A percentile compares a stretch with the other conserved stretches of the same genome.
These are phyloP conservation scores for Mortierella polycephala DNA, from an alignment of 371 early-diverging fungal species.

Conservation along the genomic window DNA sequence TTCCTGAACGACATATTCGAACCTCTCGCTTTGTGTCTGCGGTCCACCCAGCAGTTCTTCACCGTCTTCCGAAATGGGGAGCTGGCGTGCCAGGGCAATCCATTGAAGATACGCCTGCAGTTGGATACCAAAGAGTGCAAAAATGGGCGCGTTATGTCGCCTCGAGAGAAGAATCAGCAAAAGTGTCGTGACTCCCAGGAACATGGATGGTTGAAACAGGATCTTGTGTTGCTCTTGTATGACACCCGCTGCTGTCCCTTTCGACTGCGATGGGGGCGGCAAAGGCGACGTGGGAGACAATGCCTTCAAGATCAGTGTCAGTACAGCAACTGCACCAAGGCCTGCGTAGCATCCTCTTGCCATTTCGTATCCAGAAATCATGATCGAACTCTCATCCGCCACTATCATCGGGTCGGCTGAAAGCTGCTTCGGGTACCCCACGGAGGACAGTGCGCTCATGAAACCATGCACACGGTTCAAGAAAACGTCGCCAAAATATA, in stretches of 20 bases:
- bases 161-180: constrained; percentile 69
- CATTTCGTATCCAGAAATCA: constrained; percentile 38
- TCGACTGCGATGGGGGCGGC: background rate
- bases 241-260: background rate
- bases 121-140: constrained; percentile 66
- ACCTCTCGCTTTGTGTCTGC: background rate
- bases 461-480: constrained; percentile 22
- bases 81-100: constrained; percentile 38
- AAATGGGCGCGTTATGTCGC: constrained; percentile 70
- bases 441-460: constrained; percentile 29
- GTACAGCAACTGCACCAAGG: constrained; percentile 12
- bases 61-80: background rate
- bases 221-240: constrained; percentile 6
- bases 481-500: constrained; percentile 20
- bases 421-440: constrained; percentile 14
- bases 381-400: background rate
- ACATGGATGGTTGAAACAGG: constrained; percentile 28
- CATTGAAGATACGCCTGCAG: constrained; percentile 56
- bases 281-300: constrained; percentile 9
- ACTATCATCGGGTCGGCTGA: background rate
- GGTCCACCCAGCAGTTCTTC: background rate
- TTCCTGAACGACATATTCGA: background rate
- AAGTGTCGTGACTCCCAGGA: constrained; percentile 51
- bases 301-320: constrained; percentile 51
- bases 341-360: constrained; percentile 44